Base-by-base conservation (phyloP, 768 basidiomycete species). In the Hemileccinum impolitum region DNA sequence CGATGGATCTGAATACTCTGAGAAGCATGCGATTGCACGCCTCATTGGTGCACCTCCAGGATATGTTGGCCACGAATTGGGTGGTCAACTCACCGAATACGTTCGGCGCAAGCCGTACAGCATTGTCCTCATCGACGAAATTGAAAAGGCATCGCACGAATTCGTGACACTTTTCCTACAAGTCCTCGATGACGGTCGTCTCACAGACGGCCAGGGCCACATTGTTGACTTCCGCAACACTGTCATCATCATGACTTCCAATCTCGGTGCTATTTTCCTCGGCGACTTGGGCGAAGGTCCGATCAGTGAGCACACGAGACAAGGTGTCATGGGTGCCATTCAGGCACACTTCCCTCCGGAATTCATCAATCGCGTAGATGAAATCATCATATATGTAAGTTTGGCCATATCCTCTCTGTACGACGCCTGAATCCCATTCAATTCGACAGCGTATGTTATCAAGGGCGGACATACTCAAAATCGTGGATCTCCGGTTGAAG, bases 211-310 rank as follows among this genome's bases (percentile, higher is more conserved):
- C 7, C 92, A 94, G 69, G 93, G 93, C n/a, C 82, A 88, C 52
- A 74, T 90, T 36, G 81, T 90, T 17, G 86, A 90, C 68, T 93
- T 92, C 77, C 77, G 84, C 50, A 94, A 94, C 64, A 90, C 91
- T 1, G 89, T 95, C 62, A 91, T 95, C 65, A 88, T 94, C 68
- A 88, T 95, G 83, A 95, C 94, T 4, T 92, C 90, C 42, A 97
- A 97, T 64, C 76, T 95, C 17, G 94, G 90, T 38, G 87, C 89
- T 6, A 73, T 75, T 18, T 87, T 78, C 69, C 74, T 91, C 40
- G 81, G 87, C 48, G 90, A 90, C 42, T 78, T 86, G 74, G 77
- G 76, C 3, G 81, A 85, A 51, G 90, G 90, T 4, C 74, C 80
- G 0, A 81, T 95, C 43, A 80, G 72, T 17, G 63, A 77, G 0